Evolutionary conservation across 108 stramenopile species (phyloP).

Genomic region (Fragilariopsis cylindrus): DNA sequence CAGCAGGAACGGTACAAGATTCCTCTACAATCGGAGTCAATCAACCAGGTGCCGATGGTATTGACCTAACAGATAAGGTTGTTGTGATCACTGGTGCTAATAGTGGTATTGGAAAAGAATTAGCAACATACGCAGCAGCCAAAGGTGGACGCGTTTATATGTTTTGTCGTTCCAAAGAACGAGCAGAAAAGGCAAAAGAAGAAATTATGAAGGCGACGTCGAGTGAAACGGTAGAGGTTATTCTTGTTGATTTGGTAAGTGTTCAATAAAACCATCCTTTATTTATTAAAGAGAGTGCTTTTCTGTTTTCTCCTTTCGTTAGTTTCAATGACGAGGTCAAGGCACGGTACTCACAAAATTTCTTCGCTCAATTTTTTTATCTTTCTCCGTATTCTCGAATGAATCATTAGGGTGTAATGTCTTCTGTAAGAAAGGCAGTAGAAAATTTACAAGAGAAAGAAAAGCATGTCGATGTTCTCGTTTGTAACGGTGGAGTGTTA

Average conservation of each 20-base stretch:
- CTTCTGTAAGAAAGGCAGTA: constrained; percentile 60
- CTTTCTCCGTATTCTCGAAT: too few species aligned
- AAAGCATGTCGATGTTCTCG: constrained; percentile 71
- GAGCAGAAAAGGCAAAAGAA: constrained; percentile 72
- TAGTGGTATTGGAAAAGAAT: constrained; percentile 84
- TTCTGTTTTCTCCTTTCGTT: background rate
- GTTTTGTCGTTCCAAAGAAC: constrained; percentile 86
- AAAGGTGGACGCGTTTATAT: constrained; percentile 88
- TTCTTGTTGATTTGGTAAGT: constrained; percentile 29
- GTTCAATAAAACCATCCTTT: background rate
- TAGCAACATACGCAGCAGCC: constrained; percentile 82
- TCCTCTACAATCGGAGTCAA: constrained; percentile 40
- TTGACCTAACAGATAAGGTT: constrained; percentile 69
- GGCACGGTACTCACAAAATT: background rate
- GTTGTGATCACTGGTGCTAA: constrained; percentile 85
- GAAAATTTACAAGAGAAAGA: constrained; percentile 58
- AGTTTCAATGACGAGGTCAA: too few species aligned
- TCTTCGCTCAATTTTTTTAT: too few species aligned
- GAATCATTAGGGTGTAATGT: constrained; percentile 36
- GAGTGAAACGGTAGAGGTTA: constrained; percentile 57
- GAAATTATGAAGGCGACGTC: constrained; percentile 73
- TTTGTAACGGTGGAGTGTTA: constrained; percentile 93
- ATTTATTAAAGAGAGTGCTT: background rate
- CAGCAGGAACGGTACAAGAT: constrained; percentile 52
- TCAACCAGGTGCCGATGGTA: constrained; percentile 54